These are phyloP conservation scores for Annulohypoxylon maeteangense DNA, from an alignment of 495 filamentous ascomycete species.

Conservation along the genomic window DNA sequence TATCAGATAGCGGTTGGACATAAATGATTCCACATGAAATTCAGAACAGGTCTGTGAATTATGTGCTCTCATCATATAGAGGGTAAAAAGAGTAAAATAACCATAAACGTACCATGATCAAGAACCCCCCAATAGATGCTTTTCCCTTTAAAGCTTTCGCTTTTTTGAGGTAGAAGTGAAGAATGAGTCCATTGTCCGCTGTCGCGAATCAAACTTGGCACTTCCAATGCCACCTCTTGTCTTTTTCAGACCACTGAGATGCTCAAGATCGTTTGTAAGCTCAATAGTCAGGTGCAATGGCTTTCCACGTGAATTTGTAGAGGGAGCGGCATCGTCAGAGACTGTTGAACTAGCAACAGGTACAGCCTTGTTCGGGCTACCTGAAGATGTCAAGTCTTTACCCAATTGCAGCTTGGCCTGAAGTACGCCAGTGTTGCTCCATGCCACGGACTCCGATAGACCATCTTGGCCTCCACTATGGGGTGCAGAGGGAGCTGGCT, in stretches of 20 bases:
- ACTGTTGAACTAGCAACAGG: not conserved
- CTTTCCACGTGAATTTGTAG: not conserved
- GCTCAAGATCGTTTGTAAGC: slow-evolving; percentile 64
- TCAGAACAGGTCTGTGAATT: slow-evolving; percentile 88
- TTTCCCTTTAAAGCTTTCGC: slow-evolving; percentile 46
- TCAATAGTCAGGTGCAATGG: slow-evolving; percentile 30
- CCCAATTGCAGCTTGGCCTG: slow-evolving; percentile 33
- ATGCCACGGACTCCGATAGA: slow-evolving; percentile 42
- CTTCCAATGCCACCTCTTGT: slow-evolving; percentile 83
- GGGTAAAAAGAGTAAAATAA: slow-evolving; percentile 24
- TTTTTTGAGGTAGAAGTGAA: slow-evolving; percentile 66
- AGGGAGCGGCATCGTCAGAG: not conserved
- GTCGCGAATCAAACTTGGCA: slow-evolving; percentile 73
- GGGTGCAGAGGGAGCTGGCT: slow-evolving; percentile 36
- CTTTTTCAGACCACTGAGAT: slow-evolving; percentile 77
- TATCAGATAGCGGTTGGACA: slow-evolving; percentile 86
- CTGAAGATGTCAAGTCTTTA: not conserved
- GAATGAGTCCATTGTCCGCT: slow-evolving; percentile 81
- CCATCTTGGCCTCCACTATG: slow-evolving; percentile 40
- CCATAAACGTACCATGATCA: slow-evolving; percentile 47
- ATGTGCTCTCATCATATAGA: slow-evolving; percentile 71
- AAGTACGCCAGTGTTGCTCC: slow-evolving; percentile 58
- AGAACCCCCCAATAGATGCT: not conserved
- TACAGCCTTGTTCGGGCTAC: not conserved
- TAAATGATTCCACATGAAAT: slow-evolving; percentile 69